Conservation (phyloP, 352 stramenopile genomes). For the Globisporangium recalcitrans region DNA sequence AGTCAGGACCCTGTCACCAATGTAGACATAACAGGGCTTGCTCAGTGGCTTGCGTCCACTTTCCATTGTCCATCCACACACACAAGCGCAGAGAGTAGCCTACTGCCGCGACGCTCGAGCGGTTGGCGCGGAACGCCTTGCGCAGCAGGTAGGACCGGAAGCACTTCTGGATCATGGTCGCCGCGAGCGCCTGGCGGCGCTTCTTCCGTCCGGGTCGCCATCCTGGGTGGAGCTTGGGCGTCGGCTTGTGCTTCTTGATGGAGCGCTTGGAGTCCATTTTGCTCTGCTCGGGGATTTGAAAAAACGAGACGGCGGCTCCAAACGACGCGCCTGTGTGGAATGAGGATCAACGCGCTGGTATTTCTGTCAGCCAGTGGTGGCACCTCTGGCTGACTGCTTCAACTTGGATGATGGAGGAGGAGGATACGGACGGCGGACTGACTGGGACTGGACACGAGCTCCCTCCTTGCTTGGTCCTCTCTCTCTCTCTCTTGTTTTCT, state of each 20-base stretch:
- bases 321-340: background rate
- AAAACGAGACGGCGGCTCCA: background rate
- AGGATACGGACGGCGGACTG: background rate
- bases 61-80: too few relatives aligned
- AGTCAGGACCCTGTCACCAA: too few relatives aligned
- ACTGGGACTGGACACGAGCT: background rate
- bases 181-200: slow-evolving; percentile 32
- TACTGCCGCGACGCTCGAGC: slow-evolving; percentile 15
- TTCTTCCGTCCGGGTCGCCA: slow-evolving; percentile 28
- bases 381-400: slow-evolving; percentile 22
- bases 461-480: background rate
- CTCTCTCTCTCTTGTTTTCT: background rate
- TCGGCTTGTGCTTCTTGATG: slow-evolving; percentile 19
- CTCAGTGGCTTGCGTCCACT: too few relatives aligned
- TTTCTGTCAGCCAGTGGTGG: slow-evolving; percentile 5
- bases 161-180: slow-evolving; percentile 64
- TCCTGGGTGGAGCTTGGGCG: slow-evolving; percentile 52
- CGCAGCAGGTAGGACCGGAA: slow-evolving; percentile 61
- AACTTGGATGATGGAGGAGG: background rate
- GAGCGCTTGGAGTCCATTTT: slow-evolving; percentile 18
- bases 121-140: slow-evolving; percentile 45
- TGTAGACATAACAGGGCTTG: too few relatives aligned
- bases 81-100: too few relatives aligned
- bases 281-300: background rate
- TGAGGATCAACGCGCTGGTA: background rate